Conservation (phyloP, 805 yeast species). For the Kluyveromyces starmeri region DNA sequence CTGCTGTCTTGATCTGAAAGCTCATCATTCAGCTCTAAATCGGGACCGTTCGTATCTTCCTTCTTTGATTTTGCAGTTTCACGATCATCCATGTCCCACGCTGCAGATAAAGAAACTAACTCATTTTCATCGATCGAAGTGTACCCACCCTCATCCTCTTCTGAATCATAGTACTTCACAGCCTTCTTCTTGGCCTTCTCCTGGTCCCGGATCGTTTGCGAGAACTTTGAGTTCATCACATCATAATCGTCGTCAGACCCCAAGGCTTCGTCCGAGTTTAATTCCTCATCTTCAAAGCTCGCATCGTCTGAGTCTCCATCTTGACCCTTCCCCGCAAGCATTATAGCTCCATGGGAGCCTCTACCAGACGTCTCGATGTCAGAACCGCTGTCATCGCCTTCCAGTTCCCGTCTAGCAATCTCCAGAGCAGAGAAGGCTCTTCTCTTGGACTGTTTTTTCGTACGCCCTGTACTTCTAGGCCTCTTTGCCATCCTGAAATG, state of each 20-base stretch:
- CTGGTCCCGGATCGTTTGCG: slow-evolving; percentile 59
- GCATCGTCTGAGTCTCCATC: slow-evolving; percentile 24
- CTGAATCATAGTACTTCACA: slow-evolving; percentile 30
- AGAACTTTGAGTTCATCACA: slow-evolving; percentile 52
- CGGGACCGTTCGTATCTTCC: slow-evolving; percentile 13
- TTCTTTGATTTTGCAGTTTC: slow-evolving; percentile 19
- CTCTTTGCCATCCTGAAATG: slow-evolving; percentile 25
- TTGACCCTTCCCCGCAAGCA: slow-evolving; percentile 29
- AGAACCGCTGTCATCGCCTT: slow-evolving; percentile 28
- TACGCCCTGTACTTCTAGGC: slow-evolving; percentile 17
- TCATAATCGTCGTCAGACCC: slow-evolving; percentile 75
- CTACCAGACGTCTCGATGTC: slow-evolving; percentile 14
- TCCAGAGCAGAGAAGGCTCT: slow-evolving; percentile 45
- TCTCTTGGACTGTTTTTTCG: slow-evolving; percentile 11
- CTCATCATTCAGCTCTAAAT: slow-evolving; percentile 20
- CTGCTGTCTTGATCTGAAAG: slow-evolving; percentile 14
- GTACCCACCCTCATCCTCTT: slow-evolving; percentile 53
- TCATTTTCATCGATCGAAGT: slow-evolving; percentile 70
- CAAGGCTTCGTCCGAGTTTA: slow-evolving; percentile 81
- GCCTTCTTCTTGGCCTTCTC: slow-evolving; percentile 27
- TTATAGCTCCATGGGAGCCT: slow-evolving; percentile 31
- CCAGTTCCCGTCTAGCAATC: slow-evolving; percentile 36
- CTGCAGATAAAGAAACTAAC: slow-evolving; percentile 70
- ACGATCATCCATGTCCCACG: slow-evolving; percentile 74
- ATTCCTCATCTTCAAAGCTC: slow-evolving; percentile 51